Evolutionary conservation across 2,329 filamentous ascomycete species (phyloP), one percentile per base, ranked within the genome.

Genomic region (Hypomyces rosellus): DNA sequence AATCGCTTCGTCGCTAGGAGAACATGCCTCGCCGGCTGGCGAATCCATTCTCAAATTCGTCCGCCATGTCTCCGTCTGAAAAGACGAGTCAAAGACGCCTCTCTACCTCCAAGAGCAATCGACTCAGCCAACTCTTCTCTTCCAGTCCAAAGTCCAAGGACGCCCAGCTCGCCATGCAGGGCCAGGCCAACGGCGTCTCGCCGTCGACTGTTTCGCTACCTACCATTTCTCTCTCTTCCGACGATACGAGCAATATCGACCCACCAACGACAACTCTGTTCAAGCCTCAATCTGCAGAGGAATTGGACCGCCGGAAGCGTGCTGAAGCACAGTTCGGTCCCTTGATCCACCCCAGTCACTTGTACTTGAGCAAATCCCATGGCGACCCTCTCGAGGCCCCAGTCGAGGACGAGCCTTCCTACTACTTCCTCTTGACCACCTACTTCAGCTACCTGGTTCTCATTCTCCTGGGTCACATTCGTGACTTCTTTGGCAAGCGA

Each of bases 381-480:
- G 92, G 91, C 59, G 81, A 84, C 61, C 81, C 85, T 37, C 86
- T 97, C 52, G 83, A 84, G 42, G 81, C 89, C 36, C 91, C 92
- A 5, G 75, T 97, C 53, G 89, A 96, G 66, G 93, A 99, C 64
- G 92, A 96, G 68, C 92, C 93, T 39, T 89, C 92, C 15, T 97
- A 96, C 74, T 97, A 91, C 76, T 96, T 88, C 72, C 82, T 99
- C 62, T 80, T 99, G 60, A 97, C 93, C 34, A 99, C 93, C 63
- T 99, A 99, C 76, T 89, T 99, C 70, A 96, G 90, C 72, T 99
- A 99, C 70, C 80, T 99, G 57, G 85, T 97, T 59, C 81, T 99
- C 62, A 97, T 99, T 66, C 83, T 93, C 57, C 91, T 96, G 57
- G 93, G 93, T 50, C 93, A 99, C 66, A 84, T 96, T 54, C 85